Evolutionary conservation across 208 protist genomes (phyloP).

Genomic region (Leishmania major): DNA sequence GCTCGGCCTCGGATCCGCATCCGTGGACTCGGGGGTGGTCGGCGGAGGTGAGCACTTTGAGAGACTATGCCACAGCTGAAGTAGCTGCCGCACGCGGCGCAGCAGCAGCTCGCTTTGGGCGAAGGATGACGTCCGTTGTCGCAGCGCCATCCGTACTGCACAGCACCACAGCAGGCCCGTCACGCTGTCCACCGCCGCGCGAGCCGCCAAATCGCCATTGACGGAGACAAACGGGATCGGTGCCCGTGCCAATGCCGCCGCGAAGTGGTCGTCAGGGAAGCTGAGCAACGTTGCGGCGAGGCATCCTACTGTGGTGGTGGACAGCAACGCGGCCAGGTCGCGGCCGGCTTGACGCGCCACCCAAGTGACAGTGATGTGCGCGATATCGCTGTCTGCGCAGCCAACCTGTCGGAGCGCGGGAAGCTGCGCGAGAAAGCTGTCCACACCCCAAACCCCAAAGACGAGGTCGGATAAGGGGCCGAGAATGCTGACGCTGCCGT

Average conservation of each 20-base stretch:
- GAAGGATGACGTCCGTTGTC: neutral
- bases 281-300: conserved; percentile 42
- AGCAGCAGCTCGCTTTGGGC: conserved; percentile 8
- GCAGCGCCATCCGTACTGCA: conserved; percentile 16
- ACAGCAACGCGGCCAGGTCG: conserved; percentile 17
- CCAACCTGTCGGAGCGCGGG: conserved; percentile 35
- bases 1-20: neutral
- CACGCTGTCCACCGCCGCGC: conserved; percentile 19
- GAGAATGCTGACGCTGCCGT: conserved; percentile 29
- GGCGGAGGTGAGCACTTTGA: neutral
- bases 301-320: conserved; percentile 34
- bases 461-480: conserved; percentile 46
- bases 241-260: conserved; percentile 41
- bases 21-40: neutral
- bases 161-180: conserved; percentile 32
- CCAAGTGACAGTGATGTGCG: conserved; percentile 40
- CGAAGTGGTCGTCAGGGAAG: conserved; percentile 47
- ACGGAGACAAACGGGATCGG: conserved; percentile 32
- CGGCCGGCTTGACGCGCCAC: conserved; percentile 28
- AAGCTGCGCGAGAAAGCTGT: conserved; percentile 38
- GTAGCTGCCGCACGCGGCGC: conserved; percentile 28
- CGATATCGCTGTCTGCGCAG: conserved; percentile 35
- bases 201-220: conserved; percentile 17
- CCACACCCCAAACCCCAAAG: conserved; percentile 34
- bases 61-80: conserved; percentile 30